Conservation (phyloP, 2,329 filamentous ascomycete species). For the Thielaviopsis euricoi region DNA sequence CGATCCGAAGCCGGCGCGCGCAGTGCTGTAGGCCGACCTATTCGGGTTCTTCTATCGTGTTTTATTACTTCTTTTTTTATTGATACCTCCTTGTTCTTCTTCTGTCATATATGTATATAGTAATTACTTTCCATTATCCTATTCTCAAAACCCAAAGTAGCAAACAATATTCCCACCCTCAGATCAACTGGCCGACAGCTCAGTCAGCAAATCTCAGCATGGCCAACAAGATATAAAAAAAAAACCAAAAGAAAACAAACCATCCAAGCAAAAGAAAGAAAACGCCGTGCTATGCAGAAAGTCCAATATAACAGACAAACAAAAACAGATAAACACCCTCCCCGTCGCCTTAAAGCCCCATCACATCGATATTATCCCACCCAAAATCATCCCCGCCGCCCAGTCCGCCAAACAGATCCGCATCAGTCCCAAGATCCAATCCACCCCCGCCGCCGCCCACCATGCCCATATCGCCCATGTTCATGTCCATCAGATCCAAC, state of each 20-base stretch:
- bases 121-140: neutral
- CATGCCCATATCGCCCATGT: slow-evolving; percentile 7
- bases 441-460: neutral
- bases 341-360: neutral
- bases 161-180: neutral
- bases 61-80: neutral
- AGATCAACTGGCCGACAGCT: neutral
- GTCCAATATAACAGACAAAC: neutral
- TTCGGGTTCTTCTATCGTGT: neutral
- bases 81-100: neutral
- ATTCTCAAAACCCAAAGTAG: neutral
- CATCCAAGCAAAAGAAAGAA: neutral
- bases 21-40: neutral
- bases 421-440: slow-evolving; percentile 6
- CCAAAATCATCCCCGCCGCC: slow-evolving; percentile 8
- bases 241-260: neutral
- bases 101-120: neutral
- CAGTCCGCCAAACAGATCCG: slow-evolving; percentile 9
- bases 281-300: neutral
- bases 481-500: slow-evolving; percentile 6
- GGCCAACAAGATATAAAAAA: neutral
- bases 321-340: neutral
- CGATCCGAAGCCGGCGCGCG: neutral
- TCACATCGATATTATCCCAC: slow-evolving; percentile 10
- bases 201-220: neutral